Conservation (phyloP, 768 basidiomycete genomes). For the Trametopsis cervina region DNA sequence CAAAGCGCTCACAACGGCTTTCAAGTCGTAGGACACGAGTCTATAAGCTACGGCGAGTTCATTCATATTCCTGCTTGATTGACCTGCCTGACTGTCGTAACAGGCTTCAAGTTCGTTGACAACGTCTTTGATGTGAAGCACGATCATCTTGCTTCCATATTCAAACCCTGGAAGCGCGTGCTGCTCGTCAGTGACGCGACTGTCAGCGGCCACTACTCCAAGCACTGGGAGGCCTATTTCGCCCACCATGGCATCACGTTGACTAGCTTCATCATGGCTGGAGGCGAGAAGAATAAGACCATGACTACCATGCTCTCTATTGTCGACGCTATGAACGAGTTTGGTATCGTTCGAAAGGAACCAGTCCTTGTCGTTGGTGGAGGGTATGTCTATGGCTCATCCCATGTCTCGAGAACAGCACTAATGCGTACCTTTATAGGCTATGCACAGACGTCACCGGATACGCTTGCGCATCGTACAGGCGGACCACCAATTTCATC, state of each 20-base stretch:
- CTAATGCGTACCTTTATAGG: not conserved
- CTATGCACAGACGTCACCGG: slow-evolving; percentile 15
- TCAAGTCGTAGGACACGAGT: slow-evolving; percentile 9
- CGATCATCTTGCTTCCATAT: slow-evolving; percentile 11
- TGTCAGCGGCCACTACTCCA: slow-evolving; percentile 10
- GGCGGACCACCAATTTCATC: slow-evolving; percentile 15
- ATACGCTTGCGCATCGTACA: slow-evolving; percentile 14
- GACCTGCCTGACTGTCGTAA: not conserved
- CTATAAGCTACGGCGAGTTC: slow-evolving; percentile 13
- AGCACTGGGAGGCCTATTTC: slow-evolving; percentile 14
- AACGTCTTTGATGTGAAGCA: slow-evolving; percentile 12
- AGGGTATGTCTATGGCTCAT: slow-evolving; percentile 2
- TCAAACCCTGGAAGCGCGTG: slow-evolving; percentile 12
- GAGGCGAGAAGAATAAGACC: slow-evolving; percentile 17
- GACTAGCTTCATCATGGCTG: slow-evolving; percentile 15
- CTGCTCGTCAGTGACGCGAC: slow-evolving; percentile 13
- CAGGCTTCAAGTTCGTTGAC: slow-evolving; percentile 15
- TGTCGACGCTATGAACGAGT: slow-evolving; percentile 15
- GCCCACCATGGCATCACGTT: slow-evolving; percentile 12
- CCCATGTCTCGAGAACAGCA: not conserved
- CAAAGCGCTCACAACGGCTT: slow-evolving; percentile 7
- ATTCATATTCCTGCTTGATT: not conserved
- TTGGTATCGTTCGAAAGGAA: slow-evolving; percentile 16
- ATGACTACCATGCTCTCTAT: slow-evolving; percentile 16
- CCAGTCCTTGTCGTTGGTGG: slow-evolving; percentile 15